A percentile compares a stretch with the other conserved stretches of the same genome.
Conservation (phyloP, 1,139 yeast species). For the Suhomyces anneliseae region DNA sequence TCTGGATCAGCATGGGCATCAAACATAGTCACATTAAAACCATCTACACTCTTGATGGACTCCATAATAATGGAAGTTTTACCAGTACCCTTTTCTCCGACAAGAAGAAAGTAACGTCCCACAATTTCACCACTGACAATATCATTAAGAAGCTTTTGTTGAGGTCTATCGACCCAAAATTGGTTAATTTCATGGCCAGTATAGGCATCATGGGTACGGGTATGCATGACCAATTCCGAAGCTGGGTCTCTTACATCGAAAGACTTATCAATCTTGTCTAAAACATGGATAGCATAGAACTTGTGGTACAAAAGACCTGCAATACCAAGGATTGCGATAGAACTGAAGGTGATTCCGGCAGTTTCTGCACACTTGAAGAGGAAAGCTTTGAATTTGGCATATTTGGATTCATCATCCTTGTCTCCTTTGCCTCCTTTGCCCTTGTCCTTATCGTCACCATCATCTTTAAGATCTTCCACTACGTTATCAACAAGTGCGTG, state of each 20-base stretch:
- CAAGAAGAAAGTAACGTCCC: constrained; percentile 70
- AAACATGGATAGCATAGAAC: constrained; percentile 58
- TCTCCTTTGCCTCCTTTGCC: constrained; percentile 5
- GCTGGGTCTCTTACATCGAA: constrained; percentile 72
- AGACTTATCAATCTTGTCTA: constrained; percentile 64
- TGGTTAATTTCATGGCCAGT: constrained; percentile 29
- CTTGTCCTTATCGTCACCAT: constrained; percentile 10
- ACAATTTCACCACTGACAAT: constrained; percentile 60
- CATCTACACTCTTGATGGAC: constrained; percentile 64
- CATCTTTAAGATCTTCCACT: constrained; percentile 15
- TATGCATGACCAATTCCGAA: constrained; percentile 55
- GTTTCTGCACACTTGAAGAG: constrained; percentile 64
- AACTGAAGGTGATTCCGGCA: constrained; percentile 73
- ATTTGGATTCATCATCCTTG: constrained; percentile 13
- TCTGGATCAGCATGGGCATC: constrained; percentile 91
- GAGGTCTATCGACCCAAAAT: constrained; percentile 69
- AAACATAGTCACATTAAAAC: constrained; percentile 65
- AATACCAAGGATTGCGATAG: constrained; percentile 65
- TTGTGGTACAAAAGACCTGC: constrained; percentile 73
- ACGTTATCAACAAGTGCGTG: constrained; percentile 23
- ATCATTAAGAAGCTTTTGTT: constrained; percentile 64
- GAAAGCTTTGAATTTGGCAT: constrained; percentile 27
- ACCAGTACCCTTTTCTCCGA: constrained; percentile 89
- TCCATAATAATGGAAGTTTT: constrained; percentile 73
- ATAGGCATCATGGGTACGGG: constrained; percentile 33